Conservation (phyloP, 192 early-diverging fungal genomes). For the Entophlyctis helioformis region DNA sequence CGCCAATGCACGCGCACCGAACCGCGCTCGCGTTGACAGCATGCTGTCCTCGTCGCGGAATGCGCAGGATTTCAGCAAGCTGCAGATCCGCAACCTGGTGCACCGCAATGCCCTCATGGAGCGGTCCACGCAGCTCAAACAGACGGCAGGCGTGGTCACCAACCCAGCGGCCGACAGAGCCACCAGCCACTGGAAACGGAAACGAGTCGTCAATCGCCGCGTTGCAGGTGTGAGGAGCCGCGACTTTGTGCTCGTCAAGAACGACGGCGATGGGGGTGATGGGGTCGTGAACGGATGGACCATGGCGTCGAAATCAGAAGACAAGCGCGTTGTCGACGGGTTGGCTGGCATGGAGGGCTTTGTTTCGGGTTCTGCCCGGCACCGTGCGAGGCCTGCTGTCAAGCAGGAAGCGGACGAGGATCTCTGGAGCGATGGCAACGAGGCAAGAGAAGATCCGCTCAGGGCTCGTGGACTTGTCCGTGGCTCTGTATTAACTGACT, state of each 20-base stretch:
- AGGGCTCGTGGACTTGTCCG: no score
- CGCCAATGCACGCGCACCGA: constrained; percentile 63
- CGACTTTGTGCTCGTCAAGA: constrained; percentile 79
- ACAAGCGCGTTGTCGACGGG: no score
- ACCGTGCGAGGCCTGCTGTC: no score
- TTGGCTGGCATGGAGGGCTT: no score
- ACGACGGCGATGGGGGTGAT: constrained; percentile 68
- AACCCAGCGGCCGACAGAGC: constrained; percentile 15
- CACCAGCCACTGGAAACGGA: not conserved
- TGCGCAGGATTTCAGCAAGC: constrained; percentile 76
- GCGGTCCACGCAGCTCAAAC: constrained; percentile 34
- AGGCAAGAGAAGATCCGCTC: no score
- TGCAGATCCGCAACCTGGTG: constrained; percentile 78
- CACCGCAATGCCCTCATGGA: constrained; percentile 80
- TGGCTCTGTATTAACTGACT: constrained; percentile 11
- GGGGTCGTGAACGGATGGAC: no score
- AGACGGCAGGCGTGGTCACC: constrained; percentile 22
- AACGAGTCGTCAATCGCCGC: constrained; percentile 20
- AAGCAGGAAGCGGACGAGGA: no score
- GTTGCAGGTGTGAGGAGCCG: constrained; percentile 72
- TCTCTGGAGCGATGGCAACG: no score
- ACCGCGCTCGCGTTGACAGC: constrained; percentile 52
- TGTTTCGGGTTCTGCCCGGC: no score
- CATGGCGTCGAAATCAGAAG: no score
- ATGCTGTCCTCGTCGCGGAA: constrained; percentile 62